Conservation (phyloP, 441 rosid genomes). For the Flueggea neowawraea region DNA sequence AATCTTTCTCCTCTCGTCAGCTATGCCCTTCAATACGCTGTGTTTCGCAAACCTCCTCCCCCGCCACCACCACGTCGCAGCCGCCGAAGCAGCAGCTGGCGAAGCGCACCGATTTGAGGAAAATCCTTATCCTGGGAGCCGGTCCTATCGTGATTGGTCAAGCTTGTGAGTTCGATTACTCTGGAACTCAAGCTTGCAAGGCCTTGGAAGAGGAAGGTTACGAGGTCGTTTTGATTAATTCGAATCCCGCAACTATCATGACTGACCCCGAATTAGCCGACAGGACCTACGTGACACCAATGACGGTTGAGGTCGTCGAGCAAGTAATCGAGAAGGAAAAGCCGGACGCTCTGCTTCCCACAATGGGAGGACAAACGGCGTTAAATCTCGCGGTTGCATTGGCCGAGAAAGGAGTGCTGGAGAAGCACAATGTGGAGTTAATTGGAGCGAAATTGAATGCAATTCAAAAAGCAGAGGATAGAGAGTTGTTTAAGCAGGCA, state of each 20-base stretch:
- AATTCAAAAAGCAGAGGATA: constrained; percentile 85
- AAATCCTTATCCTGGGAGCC: constrained; percentile 89
- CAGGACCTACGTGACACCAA: constrained; percentile 79
- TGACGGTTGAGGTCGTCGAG: constrained; percentile 91
- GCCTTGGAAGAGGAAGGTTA: constrained; percentile 89
- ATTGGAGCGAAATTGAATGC: constrained; percentile 91
- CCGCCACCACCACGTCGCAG: neutral
- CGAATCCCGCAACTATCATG: constrained; percentile 98
- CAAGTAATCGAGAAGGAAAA: constrained; percentile 79
- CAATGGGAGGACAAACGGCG: constrained; percentile 98
- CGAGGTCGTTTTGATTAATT: constrained; percentile 73
- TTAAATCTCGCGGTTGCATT: constrained; percentile 84
- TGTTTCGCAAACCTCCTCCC: neutral
- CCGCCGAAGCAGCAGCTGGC: constrained; percentile 19
- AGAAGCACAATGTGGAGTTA: constrained; percentile 66
- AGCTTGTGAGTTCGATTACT: constrained; percentile 96
- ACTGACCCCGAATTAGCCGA: constrained; percentile 94
- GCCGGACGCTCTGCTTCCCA: constrained; percentile 86
- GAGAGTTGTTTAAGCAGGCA: constrained; percentile 81
- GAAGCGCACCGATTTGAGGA: constrained; percentile 77
- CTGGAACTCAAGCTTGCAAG: constrained; percentile 95
- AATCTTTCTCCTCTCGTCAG: neutral
- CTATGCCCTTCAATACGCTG: neutral
- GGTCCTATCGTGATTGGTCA: constrained; percentile 97
- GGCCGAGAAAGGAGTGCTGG: constrained; percentile 73